phyloP scores from a whole-genome alignment of 208 protist genomes.

The Crithidia mellificae region DNA sequence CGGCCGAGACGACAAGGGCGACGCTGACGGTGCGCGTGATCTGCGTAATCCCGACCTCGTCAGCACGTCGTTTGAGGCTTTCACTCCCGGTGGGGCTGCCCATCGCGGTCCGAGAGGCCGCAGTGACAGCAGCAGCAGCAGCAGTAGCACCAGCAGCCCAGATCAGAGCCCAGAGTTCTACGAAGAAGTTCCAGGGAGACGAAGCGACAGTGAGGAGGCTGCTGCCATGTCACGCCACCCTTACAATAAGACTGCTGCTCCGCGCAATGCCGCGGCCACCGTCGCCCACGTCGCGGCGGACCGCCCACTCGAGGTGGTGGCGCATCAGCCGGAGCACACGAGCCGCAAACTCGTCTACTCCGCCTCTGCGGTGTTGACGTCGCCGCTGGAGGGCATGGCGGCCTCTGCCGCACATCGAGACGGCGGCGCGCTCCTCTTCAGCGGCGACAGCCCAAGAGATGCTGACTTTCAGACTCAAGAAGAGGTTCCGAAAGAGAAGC shows the following conservation, averaged over 20 bases:
- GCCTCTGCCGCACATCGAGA: no score
- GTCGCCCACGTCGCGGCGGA: not conserved
- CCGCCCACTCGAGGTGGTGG: not conserved
- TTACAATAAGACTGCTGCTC: no score
- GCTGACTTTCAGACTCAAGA: no score
- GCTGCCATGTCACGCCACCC: no score
- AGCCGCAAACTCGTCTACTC: slow-evolving; percentile 26
- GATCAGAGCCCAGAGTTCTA: slow-evolving; percentile 5
- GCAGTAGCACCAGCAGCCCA: not conserved
- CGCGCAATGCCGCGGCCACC: not conserved
- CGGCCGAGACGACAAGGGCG: not conserved
- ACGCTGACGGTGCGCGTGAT: not conserved
- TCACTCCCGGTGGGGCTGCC: not conserved
- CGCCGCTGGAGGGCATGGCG: not conserved
- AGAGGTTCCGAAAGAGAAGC: no score
- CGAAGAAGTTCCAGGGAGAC: not conserved
- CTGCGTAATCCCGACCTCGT: not conserved
- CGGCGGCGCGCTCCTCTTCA: no score
- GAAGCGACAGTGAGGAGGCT: no score
- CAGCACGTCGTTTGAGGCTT: slow-evolving; percentile 2
- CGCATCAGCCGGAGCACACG: not conserved
- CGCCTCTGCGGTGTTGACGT: slow-evolving; percentile 13
- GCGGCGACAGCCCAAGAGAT: no score
- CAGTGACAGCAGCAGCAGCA: not conserved
- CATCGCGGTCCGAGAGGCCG: no score